Conservation (phyloP, 352 stramenopile species). For the Thraustochytrium striatum region DNA sequence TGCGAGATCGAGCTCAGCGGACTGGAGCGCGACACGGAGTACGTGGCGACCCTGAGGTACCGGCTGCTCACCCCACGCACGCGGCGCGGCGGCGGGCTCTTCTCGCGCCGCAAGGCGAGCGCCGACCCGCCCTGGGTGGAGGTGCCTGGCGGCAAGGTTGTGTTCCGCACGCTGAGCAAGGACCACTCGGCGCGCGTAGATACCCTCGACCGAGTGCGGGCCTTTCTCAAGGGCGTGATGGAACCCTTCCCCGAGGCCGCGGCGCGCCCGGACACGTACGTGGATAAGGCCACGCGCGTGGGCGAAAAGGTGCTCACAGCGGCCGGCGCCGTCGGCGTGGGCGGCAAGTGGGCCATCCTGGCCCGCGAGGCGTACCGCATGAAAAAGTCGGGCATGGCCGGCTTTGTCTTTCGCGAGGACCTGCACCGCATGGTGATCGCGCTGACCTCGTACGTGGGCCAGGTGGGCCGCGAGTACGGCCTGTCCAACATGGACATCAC, state of each 20-base stretch:
- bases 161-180: conserved; percentile 13
- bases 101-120: neutral
- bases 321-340: conserved; percentile 25
- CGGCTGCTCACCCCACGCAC: neutral
- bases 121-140: neutral
- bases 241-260: conserved; percentile 33
- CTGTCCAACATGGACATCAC: conserved; percentile 40
- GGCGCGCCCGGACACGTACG: neutral
- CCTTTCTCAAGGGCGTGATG: neutral
- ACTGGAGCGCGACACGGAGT: conserved; percentile 36
- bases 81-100: neutral
- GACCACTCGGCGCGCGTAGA: conserved; percentile 12
- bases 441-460: conserved; percentile 29
- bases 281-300: conserved; percentile 18
- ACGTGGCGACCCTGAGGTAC: conserved; percentile 9
- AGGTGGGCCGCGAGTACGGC: conserved; percentile 39
- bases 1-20: conserved; percentile 7
- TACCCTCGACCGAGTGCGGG: conserved; percentile 1
- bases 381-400: neutral
- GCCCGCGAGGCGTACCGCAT: neutral
- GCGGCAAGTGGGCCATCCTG: conserved; percentile 14
- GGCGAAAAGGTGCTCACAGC: conserved; percentile 3
- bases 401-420: conserved; percentile 43
- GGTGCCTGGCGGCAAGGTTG: neutral
- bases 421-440: conserved; percentile 42